Conservation (phyloP, 805 yeast genomes). For the Lachancea thermotolerans region DNA sequence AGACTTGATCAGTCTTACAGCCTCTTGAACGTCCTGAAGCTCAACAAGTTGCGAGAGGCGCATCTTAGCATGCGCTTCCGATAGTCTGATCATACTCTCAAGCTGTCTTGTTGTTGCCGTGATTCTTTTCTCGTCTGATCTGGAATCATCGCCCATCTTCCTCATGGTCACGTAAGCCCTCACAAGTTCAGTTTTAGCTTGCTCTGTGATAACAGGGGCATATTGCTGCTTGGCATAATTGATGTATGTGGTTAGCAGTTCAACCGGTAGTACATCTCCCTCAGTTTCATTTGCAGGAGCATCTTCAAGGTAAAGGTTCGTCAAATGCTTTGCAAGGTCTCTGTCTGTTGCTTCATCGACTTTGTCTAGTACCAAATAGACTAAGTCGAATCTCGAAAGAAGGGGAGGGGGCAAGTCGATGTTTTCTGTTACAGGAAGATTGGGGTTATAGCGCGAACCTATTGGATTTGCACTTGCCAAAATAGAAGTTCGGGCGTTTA, state of each 20-base stretch:
- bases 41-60: conserved; percentile 67
- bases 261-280: conserved; percentile 73
- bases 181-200: conserved; percentile 80
- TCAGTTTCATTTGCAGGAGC: conserved; percentile 63
- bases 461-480: conserved; percentile 97
- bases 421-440: conserved; percentile 87
- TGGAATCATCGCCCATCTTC: conserved; percentile 83
- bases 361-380: conserved; percentile 83
- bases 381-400: conserved; percentile 90
- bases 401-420: conserved; percentile 96
- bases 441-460: conserved; percentile 92
- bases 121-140: conserved; percentile 80
- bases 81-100: conserved; percentile 88
- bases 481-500: conserved; percentile 93
- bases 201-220: conserved; percentile 73
- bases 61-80: conserved; percentile 98
- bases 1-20: conserved; percentile 83
- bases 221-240: conserved; percentile 87
- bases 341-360: conserved; percentile 84
- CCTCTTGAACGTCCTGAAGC: conserved; percentile 80
- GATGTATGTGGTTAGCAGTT: conserved; percentile 79
- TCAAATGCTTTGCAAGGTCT: conserved; percentile 81
- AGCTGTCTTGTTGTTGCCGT: conserved; percentile 98
- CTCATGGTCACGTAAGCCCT: conserved; percentile 89
- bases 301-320: conserved; percentile 88